These are phyloP conservation scores for Fusarium sarcochroum DNA, from an alignment of 2,329 filamentous ascomycete genomes.

Conservation along the genomic window DNA sequence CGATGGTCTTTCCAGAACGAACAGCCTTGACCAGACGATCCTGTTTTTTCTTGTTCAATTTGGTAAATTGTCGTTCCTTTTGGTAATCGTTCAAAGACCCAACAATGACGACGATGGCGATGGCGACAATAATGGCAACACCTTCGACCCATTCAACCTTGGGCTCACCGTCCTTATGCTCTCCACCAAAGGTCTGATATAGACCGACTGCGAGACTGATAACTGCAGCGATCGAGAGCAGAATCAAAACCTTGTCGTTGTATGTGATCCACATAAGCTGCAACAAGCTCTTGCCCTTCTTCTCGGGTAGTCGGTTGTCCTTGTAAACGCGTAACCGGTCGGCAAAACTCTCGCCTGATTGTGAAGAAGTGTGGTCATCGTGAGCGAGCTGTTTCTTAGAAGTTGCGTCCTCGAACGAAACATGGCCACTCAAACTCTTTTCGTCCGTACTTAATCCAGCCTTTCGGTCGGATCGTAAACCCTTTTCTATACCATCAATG, in stretches of 20 bases:
- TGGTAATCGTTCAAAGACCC: slow-evolving; percentile 85
- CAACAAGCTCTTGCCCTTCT: slow-evolving; percentile 80
- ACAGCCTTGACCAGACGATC: slow-evolving; percentile 80
- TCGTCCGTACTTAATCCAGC: slow-evolving; percentile 86
- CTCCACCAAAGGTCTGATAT: slow-evolving; percentile 78
- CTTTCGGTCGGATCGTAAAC: slow-evolving; percentile 78
- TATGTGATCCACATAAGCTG: slow-evolving; percentile 86
- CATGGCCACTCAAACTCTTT: slow-evolving; percentile 70
- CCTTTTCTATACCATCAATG: slow-evolving; percentile 81
- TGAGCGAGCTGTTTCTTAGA: slow-evolving; percentile 53
- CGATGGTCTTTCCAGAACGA: slow-evolving; percentile 77
- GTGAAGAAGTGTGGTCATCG: slow-evolving; percentile 15
- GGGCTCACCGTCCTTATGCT: slow-evolving; percentile 65
- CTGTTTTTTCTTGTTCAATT: slow-evolving; percentile 84
- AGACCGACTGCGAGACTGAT: slow-evolving; percentile 82
- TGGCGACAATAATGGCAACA: slow-evolving; percentile 85
- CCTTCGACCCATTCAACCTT: slow-evolving; percentile 85
- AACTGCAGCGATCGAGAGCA: slow-evolving; percentile 78
- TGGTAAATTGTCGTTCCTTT: slow-evolving; percentile 84
- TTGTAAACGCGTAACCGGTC: slow-evolving; percentile 79
- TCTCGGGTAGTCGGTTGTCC: slow-evolving; percentile 80
- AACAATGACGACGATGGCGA: slow-evolving; percentile 81
- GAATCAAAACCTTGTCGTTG: slow-evolving; percentile 84
- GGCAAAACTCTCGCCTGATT: slow-evolving; percentile 56
- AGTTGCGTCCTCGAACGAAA: slow-evolving; percentile 81